These are phyloP conservation scores for Ceratobasidium sp. DNA, from an alignment of 1,284 basidiomycete species.

Conservation along the genomic window DNA sequence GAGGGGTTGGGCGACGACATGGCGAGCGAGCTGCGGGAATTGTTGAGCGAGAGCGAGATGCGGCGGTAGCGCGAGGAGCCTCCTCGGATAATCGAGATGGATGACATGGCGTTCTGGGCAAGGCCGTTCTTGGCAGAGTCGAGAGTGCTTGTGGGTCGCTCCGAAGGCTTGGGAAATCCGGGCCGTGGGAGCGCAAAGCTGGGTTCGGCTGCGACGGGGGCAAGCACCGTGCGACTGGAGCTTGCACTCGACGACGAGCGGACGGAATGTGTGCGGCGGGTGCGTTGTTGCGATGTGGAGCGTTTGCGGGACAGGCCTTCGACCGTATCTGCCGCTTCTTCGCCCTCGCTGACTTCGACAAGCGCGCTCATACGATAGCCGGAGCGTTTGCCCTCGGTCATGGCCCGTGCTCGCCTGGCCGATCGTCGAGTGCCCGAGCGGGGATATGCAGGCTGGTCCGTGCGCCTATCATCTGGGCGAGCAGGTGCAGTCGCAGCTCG, in stretches of 20 bases:
- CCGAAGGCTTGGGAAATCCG: constrained; percentile 52
- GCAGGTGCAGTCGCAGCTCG: constrained; percentile 39
- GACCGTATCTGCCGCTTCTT: constrained; percentile 35
- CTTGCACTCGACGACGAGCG: constrained; percentile 41
- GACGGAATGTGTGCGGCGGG: constrained; percentile 18
- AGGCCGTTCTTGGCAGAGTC: constrained; percentile 76
- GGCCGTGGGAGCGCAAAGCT: constrained; percentile 73
- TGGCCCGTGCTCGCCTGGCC: constrained; percentile 42
- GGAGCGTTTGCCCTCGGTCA: constrained; percentile 38
- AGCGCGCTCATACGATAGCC: constrained; percentile 54
- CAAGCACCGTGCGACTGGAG: constrained; percentile 46
- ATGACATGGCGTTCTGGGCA: constrained; percentile 85
- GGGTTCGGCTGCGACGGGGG: constrained; percentile 44
- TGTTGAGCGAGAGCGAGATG: constrained; percentile 7
- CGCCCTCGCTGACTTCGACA: constrained; percentile 55
- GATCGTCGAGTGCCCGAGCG: neutral
- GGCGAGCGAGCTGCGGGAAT: constrained; percentile 41
- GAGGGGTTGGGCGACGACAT: constrained; percentile 27
- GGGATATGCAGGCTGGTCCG: constrained; percentile 9
- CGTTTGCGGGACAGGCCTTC: constrained; percentile 34
- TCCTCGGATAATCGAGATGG: constrained; percentile 76
- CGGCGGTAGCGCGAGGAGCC: constrained; percentile 51
- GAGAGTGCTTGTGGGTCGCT: constrained; percentile 56
- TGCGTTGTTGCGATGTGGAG: constrained; percentile 38
- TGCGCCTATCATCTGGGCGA: constrained; percentile 32